A percentile compares a stretch with the other conserved stretches of the same genome.
phyloP scores from a whole-genome alignment of 139 green algal genomes.

The Nannochloris sp. region DNA sequence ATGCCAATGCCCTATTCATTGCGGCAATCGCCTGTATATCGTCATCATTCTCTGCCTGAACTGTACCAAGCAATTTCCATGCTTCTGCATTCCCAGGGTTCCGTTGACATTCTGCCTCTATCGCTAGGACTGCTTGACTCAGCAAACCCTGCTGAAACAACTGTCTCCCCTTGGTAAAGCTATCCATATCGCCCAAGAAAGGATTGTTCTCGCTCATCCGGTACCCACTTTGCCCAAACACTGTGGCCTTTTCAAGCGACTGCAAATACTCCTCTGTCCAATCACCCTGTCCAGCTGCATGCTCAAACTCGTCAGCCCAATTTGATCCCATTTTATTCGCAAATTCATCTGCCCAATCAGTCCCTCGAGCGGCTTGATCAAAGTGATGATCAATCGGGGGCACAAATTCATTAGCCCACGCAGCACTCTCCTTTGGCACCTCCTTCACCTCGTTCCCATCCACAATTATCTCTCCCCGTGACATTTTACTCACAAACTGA shows the following conservation, averaged over 20 bases:
- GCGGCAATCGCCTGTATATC: constrained; percentile 87
- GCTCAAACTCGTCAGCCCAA: constrained; percentile 51
- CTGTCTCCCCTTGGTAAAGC: constrained; percentile 51
- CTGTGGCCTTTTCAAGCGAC: constrained; percentile 6
- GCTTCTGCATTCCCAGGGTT: constrained; percentile 66
- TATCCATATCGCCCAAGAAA: constrained; percentile 68
- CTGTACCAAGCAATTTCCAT: constrained; percentile 90
- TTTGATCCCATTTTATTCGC: constrained; percentile 12
- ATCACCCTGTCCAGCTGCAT: background rate
- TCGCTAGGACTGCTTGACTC: constrained; percentile 82
- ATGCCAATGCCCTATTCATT: constrained; percentile 62
- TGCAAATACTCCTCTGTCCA: constrained; percentile 36
- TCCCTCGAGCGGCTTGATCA: constrained; percentile 11
- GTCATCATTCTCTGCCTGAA: constrained; percentile 97
- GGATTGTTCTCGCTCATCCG: constrained; percentile 76
- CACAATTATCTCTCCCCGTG: constrained; percentile 68
- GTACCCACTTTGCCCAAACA: constrained; percentile 43
- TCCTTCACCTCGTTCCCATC: constrained; percentile 71
- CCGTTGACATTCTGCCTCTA: constrained; percentile 85
- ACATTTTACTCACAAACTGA: constrained; percentile 95
- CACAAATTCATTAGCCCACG: constrained; percentile 46
- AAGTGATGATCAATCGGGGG: constrained; percentile 22
- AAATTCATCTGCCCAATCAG: constrained; percentile 29
- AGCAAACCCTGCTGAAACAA: constrained; percentile 81
- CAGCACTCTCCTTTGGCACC: constrained; percentile 18